Percentiles rank a stretch among this genome's conserved stretches.
phyloP scores from a whole-genome alignment of 2,329 filamentous ascomycete genomes.

The Botrytis pseudocinerea region DNA sequence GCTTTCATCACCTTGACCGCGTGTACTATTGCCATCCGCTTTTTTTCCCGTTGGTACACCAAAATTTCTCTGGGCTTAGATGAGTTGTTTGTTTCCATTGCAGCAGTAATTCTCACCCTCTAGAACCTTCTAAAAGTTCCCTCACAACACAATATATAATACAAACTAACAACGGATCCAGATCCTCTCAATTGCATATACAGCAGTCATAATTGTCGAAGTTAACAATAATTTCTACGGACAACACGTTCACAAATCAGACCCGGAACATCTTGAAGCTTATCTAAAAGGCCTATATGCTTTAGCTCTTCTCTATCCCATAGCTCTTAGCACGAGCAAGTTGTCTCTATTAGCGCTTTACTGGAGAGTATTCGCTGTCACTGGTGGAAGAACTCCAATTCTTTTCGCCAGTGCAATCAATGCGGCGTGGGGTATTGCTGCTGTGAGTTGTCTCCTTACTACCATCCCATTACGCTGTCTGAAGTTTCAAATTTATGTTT shows the following conservation, averaged over 20 bases:
- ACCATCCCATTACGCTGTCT: not conserved
- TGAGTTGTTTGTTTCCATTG: conserved; percentile 5
- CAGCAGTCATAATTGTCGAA: conserved; percentile 2
- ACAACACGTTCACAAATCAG: conserved; percentile 13
- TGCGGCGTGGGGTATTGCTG: conserved; percentile 11
- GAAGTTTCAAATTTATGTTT: not conserved
- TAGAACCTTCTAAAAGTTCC: not conserved
- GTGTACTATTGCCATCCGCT: not conserved
- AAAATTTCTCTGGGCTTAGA: not conserved
- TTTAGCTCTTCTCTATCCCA: conserved; percentile 1
- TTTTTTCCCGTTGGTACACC: conserved; percentile 14
- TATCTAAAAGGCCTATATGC: conserved; percentile 7
- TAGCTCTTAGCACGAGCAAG: conserved; percentile 13
- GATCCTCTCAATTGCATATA: conserved; percentile 6
- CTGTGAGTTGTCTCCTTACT: not conserved
- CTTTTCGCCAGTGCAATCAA: not conserved
- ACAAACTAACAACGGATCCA: not conserved
- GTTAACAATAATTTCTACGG: conserved; percentile 13
- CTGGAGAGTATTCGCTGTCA: conserved; percentile 10
- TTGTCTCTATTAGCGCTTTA: conserved; percentile 13
- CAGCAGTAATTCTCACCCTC: conserved; percentile 6
- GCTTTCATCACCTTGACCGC: not conserved
- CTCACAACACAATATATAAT: not conserved
- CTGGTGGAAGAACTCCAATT: not conserved
- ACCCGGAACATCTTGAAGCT: conserved; percentile 3